Percentiles rank a stretch among this genome's conserved stretches.
Conservation (phyloP, 1,284 basidiomycete species). For the Heliocybe sulcata region DNA sequence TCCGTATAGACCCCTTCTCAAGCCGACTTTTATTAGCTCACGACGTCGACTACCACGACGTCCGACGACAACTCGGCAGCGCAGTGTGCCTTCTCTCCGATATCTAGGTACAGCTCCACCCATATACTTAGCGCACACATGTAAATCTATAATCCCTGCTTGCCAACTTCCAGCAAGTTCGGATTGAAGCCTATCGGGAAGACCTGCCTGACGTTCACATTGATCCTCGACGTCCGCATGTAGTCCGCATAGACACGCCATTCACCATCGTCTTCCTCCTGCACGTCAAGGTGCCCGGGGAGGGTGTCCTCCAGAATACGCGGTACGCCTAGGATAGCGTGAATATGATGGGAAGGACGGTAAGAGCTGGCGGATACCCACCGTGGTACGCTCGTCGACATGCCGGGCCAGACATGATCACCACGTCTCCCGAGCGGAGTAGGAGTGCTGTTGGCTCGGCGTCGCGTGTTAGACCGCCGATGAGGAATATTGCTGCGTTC, state of each 20-base stretch:
- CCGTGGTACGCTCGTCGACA: conserved; percentile 85
- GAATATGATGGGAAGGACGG: background rate
- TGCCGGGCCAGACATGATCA: conserved; percentile 87
- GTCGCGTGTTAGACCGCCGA: conserved; percentile 78
- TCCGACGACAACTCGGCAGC: conserved; percentile 83
- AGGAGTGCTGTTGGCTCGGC: conserved; percentile 73
- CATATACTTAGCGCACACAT: background rate
- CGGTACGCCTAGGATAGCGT: conserved; percentile 60
- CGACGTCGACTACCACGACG: conserved; percentile 94
- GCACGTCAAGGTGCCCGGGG: conserved; percentile 49
- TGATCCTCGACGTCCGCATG: conserved; percentile 66
- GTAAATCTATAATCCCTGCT: background rate
- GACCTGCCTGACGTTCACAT: conserved; percentile 87
- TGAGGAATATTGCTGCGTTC: conserved; percentile 80
- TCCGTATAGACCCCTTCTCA: conserved; percentile 9
- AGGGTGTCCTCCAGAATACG: conserved; percentile 76
- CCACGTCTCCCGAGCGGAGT: conserved; percentile 79
- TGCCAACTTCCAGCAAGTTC: background rate
- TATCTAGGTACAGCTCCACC: conserved; percentile 7
- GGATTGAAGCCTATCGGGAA: conserved; percentile 68
- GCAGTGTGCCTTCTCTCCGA: conserved; percentile 49
- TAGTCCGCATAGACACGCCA: conserved; percentile 62
- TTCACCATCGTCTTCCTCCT: conserved; percentile 21
- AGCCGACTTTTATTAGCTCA: conserved; percentile 52
- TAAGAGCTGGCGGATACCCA: conserved; percentile 25